These are phyloP conservation scores for Pseudohalonectria lignicola DNA, from an alignment of 2,329 filamentous ascomycete genomes.

Conservation along the genomic window DNA sequence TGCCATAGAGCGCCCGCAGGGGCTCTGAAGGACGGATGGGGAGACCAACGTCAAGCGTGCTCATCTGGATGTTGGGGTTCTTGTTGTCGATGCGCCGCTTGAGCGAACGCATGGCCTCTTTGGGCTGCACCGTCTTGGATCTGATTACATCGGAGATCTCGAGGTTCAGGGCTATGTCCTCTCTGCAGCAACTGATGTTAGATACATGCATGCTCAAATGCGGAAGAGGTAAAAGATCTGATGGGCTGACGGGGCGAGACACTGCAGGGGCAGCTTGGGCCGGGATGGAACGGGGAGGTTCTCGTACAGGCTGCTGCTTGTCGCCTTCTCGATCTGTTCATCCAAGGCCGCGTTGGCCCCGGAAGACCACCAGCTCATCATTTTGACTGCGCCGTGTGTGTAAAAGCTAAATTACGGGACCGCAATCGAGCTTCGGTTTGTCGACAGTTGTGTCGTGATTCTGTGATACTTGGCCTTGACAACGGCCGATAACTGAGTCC, in stretches of 20 bases:
- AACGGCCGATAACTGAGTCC: too few species aligned
- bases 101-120: conserved; percentile 94
- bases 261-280: not conserved
- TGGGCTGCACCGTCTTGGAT: conserved; percentile 93
- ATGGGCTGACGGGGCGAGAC: not conserved
- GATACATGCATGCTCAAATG: too few species aligned
- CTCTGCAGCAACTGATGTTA: conserved; percentile 40
- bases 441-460: too few species aligned
- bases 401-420: not conserved
- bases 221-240: too few species aligned
- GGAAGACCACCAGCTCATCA: conserved; percentile 95
- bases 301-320: conserved; percentile 75
- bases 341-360: conserved; percentile 85
- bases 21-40: not conserved
- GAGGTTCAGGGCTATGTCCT: conserved; percentile 94
- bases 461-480: too few species aligned
- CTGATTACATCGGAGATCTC: conserved; percentile 97
- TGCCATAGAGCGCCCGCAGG: not conserved
- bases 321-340: conserved; percentile 93
- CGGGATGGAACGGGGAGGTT: not conserved
- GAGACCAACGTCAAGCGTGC: conserved; percentile 68
- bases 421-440: too few species aligned
- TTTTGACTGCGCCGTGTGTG: conserved; percentile 23
- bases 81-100: conserved; percentile 93
- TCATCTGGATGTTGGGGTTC: conserved; percentile 94